phyloP scores from a whole-genome alignment of 1,284 basidiomycete species.

The Microbotryum violaceum region DNA sequence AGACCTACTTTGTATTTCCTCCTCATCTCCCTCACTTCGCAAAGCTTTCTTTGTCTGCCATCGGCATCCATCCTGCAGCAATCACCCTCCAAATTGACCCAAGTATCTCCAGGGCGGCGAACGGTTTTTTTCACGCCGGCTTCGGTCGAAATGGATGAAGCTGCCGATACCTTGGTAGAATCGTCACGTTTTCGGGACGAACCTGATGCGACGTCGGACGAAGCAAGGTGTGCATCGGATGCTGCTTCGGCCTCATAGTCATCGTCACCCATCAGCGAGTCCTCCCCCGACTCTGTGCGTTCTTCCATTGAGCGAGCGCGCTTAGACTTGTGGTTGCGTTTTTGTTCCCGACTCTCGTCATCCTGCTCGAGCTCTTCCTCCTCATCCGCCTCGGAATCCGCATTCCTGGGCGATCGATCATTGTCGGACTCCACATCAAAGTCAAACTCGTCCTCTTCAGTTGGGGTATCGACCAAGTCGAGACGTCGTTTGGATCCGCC shows the following conservation, averaged over 20 bases:
- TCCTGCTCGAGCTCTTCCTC: not conserved
- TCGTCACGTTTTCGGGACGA: not conserved
- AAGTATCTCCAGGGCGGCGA: constrained; percentile 18
- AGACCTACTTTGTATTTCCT: constrained; percentile 11
- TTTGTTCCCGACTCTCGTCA: not conserved
- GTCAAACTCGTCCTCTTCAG: not conserved
- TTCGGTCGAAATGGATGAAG: not conserved
- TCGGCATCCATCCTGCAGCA: constrained; percentile 13
- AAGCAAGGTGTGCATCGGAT: constrained; percentile 2
- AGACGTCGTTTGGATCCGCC: constrained; percentile 15
- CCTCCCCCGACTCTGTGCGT: constrained; percentile 10
- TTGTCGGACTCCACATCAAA: not conserved
- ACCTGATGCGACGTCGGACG: not conserved
- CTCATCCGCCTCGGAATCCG: constrained; percentile 18
- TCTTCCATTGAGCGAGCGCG: constrained; percentile 11
- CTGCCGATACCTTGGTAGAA: not conserved
- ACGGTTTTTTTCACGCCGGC: not conserved
- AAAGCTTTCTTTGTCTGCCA: constrained; percentile 14
- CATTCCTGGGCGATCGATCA: constrained; percentile 5
- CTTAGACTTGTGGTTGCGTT: constrained; percentile 1
- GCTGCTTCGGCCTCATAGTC: constrained; percentile 6
- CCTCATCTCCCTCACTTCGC: constrained; percentile 22
- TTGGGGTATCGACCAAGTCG: constrained; percentile 6
- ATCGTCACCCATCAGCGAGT: constrained; percentile 27
- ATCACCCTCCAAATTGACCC: constrained; percentile 28